A percentile compares a stretch with the other conserved stretches of the same genome.
Evolutionary conservation across 176 grass and related monocot genomes (phyloP).

Genomic region (Luzula sylvatica): DNA sequence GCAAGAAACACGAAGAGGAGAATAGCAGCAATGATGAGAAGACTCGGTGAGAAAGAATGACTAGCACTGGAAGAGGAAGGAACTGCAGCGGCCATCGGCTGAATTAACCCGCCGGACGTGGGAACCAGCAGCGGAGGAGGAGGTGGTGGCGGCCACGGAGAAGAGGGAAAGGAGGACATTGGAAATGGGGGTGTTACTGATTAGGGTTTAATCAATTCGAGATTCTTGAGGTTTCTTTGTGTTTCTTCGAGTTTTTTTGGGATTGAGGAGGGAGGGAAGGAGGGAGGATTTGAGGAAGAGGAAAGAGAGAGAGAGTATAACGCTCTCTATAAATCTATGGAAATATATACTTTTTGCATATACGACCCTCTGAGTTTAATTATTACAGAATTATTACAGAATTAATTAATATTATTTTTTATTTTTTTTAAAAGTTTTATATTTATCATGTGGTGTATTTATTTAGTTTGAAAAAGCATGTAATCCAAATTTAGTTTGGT

Average conservation of each 20-base stretch:
- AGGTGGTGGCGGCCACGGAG: slow-evolving; percentile 24
- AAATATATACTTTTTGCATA: too few relatives aligned
- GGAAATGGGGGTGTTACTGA: neutral
- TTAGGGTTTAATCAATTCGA: slow-evolving; percentile 20
- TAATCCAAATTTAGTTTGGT: too few relatives aligned
- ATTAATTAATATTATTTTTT: too few relatives aligned
- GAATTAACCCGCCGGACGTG: neutral
- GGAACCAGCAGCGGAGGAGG: slow-evolving; percentile 13
- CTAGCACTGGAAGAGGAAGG: slow-evolving; percentile 28
- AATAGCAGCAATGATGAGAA: slow-evolving; percentile 63
- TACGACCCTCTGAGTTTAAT: too few relatives aligned
- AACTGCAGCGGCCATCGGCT: slow-evolving; percentile 35
- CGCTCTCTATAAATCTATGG: neutral
- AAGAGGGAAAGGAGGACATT: slow-evolving; percentile 32
- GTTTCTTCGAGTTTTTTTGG: neutral
- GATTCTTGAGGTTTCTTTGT: slow-evolving; percentile 1
- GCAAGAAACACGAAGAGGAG: slow-evolving; percentile 56
- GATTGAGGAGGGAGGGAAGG: neutral
- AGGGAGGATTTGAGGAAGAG: neutral
- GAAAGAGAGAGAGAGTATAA: neutral
- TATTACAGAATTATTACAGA: too few relatives aligned
- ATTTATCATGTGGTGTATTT: too few relatives aligned
- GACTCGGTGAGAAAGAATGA: slow-evolving; percentile 43
- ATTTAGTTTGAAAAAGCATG: too few relatives aligned
- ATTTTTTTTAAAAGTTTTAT: too few relatives aligned